Evolutionary conservation across 148 eudicot species (phyloP).

Genomic region (Diospyros lotus): DNA sequence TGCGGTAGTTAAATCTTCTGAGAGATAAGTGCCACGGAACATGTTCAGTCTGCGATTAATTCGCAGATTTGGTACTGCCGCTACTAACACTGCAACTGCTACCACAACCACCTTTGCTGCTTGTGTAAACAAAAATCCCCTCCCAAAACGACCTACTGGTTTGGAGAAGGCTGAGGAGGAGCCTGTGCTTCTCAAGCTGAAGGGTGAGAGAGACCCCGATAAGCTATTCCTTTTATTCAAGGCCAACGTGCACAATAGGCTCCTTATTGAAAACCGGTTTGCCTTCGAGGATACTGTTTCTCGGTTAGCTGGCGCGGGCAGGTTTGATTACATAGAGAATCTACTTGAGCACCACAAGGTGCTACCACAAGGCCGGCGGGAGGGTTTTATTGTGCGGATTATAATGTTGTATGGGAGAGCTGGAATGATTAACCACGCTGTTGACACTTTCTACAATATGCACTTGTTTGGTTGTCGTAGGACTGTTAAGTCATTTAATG

Average conservation of each 20-base stretch:
- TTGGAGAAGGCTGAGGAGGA: constrained; percentile 28
- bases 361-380: constrained; percentile 76
- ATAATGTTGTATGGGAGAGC: constrained; percentile 84
- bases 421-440: constrained; percentile 64
- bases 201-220: constrained; percentile 72
- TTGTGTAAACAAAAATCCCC: background rate
- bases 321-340: constrained; percentile 60
- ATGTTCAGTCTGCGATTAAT: constrained; percentile 35
- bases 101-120: background rate
- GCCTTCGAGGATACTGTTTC: constrained; percentile 78
- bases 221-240: constrained; percentile 59
- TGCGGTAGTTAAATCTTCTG: too few relatives aligned
- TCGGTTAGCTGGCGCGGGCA: constrained; percentile 60
- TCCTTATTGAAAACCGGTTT: constrained; percentile 60
- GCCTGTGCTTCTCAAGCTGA: constrained; percentile 57
- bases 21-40: background rate
- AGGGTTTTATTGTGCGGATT: constrained; percentile 71
- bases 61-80: constrained; percentile 30
- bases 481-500: constrained; percentile 73
- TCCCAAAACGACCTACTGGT: background rate
- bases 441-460: constrained; percentile 65
- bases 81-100: background rate
- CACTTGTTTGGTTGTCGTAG: constrained; percentile 65
- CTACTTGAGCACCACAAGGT: constrained; percentile 73
- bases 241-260: constrained; percentile 54